Evolutionary conservation across 2,329 filamentous ascomycete species (phyloP).

Genomic region (Thielaviopsis populi): DNA sequence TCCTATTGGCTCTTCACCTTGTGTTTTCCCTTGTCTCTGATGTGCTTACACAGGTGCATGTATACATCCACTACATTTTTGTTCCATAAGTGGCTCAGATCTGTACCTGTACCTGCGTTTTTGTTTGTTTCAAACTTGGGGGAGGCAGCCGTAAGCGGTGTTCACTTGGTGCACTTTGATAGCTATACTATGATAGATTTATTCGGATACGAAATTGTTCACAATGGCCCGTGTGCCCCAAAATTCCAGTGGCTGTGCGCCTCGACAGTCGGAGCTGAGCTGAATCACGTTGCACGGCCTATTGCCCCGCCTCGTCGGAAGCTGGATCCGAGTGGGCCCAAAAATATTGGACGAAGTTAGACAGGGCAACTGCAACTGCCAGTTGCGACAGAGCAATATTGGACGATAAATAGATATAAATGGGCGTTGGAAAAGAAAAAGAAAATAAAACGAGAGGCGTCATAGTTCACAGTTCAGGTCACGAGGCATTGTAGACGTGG

Average conservation of each 20-base stretch:
- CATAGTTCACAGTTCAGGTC: neutral
- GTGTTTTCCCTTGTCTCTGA: constrained; percentile 7
- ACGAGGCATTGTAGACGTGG: neutral
- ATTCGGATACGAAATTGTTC: neutral
- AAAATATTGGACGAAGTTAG: neutral
- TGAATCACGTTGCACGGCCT: neutral
- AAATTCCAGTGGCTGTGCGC: neutral
- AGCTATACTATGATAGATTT: neutral
- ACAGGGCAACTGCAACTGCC: neutral
- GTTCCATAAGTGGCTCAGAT: neutral
- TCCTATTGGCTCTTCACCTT: constrained; percentile 8
- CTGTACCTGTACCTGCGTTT: neutral
- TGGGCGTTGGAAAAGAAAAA: too few relatives aligned
- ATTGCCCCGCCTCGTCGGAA: neutral
- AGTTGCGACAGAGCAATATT: neutral
- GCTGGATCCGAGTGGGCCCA: neutral
- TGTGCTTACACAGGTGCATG: neutral
- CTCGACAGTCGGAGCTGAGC: neutral
- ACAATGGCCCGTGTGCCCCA: neutral
- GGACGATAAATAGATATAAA: neutral
- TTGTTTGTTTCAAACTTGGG: neutral
- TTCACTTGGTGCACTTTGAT: too few relatives aligned
- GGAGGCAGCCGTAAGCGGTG: neutral
- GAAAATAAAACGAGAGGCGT: neutral
- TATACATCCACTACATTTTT: neutral